phyloP scores from a whole-genome alignment of 495 filamentous ascomycete genomes.

The Pyrenula aspistea region DNA sequence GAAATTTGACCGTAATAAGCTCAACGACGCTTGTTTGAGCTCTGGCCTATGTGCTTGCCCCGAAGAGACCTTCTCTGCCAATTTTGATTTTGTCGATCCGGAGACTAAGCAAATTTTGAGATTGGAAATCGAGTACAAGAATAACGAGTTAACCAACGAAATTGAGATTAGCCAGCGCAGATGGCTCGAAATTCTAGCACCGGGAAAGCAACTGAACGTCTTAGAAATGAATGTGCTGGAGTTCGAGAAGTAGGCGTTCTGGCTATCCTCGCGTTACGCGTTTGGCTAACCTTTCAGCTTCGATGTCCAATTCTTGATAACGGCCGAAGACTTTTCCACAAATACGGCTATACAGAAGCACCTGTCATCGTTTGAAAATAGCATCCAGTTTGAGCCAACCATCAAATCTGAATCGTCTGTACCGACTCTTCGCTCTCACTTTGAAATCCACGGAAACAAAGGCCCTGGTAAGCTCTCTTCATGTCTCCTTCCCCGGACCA shows the following conservation, averaged over 20 bases:
- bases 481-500: neutral
- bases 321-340: conserved; percentile 34
- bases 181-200: conserved; percentile 19
- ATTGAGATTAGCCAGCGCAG: conserved; percentile 21
- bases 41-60: conserved; percentile 12
- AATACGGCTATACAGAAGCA: conserved; percentile 31
- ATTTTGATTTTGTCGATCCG: conserved; percentile 26
- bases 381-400: neutral
- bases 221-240: neutral
- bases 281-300: neutral
- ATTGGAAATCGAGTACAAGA: conserved; percentile 21
- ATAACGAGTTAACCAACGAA: conserved; percentile 8
- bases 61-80: conserved; percentile 22
- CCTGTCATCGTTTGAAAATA: conserved; percentile 11
- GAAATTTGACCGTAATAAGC: no score
- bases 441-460: neutral
- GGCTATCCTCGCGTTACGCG: neutral
- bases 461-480: neutral
- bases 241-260: neutral
- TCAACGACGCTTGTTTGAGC: conserved; percentile 24
- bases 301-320: conserved; percentile 11
- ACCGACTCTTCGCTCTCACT: neutral
- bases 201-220: neutral
- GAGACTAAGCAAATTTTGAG: conserved; percentile 16
- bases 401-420: neutral